Percentiles rank a stretch among this genome's conserved stretches.
These are phyloP conservation scores for Evernia prunastri DNA, from an alignment of 495 filamentous ascomycete species.

Conservation along the genomic window DNA sequence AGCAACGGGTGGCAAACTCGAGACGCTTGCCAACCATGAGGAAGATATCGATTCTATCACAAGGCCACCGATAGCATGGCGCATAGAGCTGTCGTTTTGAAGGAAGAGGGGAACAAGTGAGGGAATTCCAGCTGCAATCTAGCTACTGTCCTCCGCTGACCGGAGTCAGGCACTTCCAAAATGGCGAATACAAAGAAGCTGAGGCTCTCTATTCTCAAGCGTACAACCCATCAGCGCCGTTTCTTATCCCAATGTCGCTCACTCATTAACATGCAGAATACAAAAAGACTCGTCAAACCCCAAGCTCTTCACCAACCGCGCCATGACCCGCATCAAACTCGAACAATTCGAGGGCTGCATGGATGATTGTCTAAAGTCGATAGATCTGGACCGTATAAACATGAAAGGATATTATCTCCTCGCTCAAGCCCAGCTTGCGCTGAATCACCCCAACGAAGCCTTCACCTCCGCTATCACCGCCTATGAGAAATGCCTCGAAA, in stretches of 20 bases:
- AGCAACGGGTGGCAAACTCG: slow-evolving; percentile 7
- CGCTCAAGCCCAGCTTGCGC: slow-evolving; percentile 70
- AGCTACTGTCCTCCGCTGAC: not conserved
- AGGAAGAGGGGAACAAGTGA: slow-evolving; percentile 55
- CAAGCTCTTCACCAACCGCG: slow-evolving; percentile 72
- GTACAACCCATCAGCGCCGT: slow-evolving; percentile 42
- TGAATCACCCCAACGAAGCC: slow-evolving; percentile 70
- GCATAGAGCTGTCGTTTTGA: slow-evolving; percentile 36
- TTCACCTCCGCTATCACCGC: slow-evolving; percentile 63
- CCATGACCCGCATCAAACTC: slow-evolving; percentile 74
- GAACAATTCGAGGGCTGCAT: slow-evolving; percentile 66
- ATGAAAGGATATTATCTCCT: slow-evolving; percentile 84
- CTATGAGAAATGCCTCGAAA: slow-evolving; percentile 61
- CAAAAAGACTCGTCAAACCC: slow-evolving; percentile 43
- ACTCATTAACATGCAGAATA: slow-evolving; percentile 35
- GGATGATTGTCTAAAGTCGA: slow-evolving; percentile 66
- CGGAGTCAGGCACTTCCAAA: slow-evolving; percentile 48
- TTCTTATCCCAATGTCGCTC: too few species aligned
- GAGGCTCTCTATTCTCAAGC: slow-evolving; percentile 81
- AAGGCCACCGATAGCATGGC: slow-evolving; percentile 4
- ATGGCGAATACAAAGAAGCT: slow-evolving; percentile 64
- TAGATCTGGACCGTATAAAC: slow-evolving; percentile 57
- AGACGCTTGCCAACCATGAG: not conserved
- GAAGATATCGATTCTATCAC: not conserved
- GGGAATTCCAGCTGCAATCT: slow-evolving; percentile 13